Evolutionary conservation across 2,329 filamentous ascomycete species (phyloP).

Genomic region (Trichoderma pleuroti): DNA sequence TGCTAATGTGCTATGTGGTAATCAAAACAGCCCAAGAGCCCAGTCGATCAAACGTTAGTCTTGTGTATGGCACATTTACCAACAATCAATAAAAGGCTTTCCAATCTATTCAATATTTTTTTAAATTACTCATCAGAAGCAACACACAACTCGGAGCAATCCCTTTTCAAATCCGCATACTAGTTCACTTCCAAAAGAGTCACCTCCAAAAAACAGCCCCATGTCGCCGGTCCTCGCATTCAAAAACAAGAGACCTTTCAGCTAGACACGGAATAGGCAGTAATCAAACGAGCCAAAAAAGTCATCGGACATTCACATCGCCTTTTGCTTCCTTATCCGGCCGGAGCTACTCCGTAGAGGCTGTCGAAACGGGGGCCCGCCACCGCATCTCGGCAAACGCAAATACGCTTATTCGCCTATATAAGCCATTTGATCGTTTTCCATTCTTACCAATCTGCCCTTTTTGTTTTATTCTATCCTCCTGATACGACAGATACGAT

Average conservation of each 20-base stretch:
- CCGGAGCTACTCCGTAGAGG: background rate
- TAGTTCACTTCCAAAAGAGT: background rate
- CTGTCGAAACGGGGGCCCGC: background rate
- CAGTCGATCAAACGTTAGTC: background rate
- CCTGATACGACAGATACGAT: background rate
- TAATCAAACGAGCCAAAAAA: background rate
- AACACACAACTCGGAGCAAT: background rate
- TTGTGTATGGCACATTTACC: background rate
- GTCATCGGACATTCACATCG: background rate
- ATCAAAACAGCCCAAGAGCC: background rate
- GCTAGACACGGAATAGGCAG: background rate
- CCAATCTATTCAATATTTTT: background rate
- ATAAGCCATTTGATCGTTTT: background rate
- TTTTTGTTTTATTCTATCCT: background rate
- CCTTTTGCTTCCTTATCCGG: constrained; percentile 13
- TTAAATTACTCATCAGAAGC: background rate
- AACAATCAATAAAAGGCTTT: background rate
- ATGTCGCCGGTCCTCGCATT: background rate
- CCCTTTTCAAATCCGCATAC: background rate
- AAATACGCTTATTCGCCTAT: background rate
- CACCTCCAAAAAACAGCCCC: background rate
- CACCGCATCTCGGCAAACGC: background rate
- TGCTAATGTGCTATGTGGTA: background rate
- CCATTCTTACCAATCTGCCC: background rate
- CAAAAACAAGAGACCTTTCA: background rate